Conservation (phyloP, 352 stramenopile genomes). For the Pythium sukuiense region DNA sequence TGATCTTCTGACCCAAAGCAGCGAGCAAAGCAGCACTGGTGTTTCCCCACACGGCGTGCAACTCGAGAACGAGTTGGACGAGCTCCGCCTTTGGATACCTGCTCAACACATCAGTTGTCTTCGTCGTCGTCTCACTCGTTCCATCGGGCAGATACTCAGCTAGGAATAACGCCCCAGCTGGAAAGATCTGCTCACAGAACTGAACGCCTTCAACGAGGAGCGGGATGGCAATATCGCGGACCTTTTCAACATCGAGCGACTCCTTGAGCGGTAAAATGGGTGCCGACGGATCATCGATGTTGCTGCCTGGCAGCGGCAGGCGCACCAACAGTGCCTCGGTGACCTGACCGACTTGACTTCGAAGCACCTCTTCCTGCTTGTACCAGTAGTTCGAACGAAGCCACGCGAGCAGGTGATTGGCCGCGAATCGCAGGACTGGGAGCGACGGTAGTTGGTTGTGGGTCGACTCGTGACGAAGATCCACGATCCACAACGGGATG, state of each 20-base stretch:
- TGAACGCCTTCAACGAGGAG: conserved; percentile 63
- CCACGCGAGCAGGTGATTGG: conserved; percentile 87
- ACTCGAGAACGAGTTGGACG: conserved; percentile 42
- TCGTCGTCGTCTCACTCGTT: conserved; percentile 1
- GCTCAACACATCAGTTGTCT: conserved; percentile 16
- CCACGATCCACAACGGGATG: conserved; percentile 93
- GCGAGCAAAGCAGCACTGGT: conserved; percentile 59
- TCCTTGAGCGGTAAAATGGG: conserved; percentile 2
- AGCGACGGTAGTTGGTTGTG: conserved; percentile 93
- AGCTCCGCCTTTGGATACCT: conserved; percentile 40
- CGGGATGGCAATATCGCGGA: conserved; percentile 61
- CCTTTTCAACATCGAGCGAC: conserved; percentile 43
- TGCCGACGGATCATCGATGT: conserved; percentile 8
- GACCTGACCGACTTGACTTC: conserved; percentile 45
- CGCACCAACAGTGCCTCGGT: conserved; percentile 32
- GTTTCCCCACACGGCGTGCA: conserved; percentile 50
- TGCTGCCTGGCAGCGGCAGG: conserved; percentile 17
- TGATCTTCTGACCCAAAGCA: conserved; percentile 49
- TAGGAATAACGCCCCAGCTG: conserved; percentile 48
- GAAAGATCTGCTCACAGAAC: conserved; percentile 45
- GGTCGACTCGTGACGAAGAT: conserved; percentile 91
- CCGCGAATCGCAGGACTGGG: conserved; percentile 82
- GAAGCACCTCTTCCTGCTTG: conserved; percentile 58
- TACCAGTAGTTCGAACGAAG: conserved; percentile 89
- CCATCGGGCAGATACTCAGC: conserved; percentile 16